These are phyloP conservation scores for Trametes hirsuta DNA, from an alignment of 1,284 basidiomycete species.

Conservation along the genomic window DNA sequence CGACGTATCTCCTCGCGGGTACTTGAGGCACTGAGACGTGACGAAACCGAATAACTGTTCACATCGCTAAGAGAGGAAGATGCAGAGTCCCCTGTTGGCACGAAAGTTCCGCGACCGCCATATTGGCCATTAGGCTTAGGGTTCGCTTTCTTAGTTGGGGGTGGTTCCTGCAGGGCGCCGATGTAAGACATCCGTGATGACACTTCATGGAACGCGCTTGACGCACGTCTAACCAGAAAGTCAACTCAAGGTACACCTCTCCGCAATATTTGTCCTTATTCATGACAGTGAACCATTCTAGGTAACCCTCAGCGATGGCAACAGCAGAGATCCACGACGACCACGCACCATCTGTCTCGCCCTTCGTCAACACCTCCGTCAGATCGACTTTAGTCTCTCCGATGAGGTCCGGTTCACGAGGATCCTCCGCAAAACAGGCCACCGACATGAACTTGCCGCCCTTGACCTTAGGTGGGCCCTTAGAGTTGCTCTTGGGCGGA, in stretches of 20 bases:
- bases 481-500: conserved; percentile 56
- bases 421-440: conserved; percentile 93
- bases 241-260: conserved; percentile 93
- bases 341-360: conserved; percentile 91
- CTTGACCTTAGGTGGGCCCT: conserved; percentile 62
- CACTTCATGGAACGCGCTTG: conserved; percentile 33
- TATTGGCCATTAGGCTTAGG: conserved; percentile 66
- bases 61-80: conserved; percentile 32
- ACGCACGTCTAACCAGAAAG: conserved; percentile 94
- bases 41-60: conserved; percentile 29
- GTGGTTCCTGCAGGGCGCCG: conserved; percentile 55
- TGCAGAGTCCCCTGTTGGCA: conserved; percentile 52
- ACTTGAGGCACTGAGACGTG: conserved; percentile 42
- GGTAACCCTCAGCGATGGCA: neutral
- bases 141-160: conserved; percentile 69
- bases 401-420: conserved; percentile 94
- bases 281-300: conserved; percentile 93
- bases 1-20: conserved; percentile 44
- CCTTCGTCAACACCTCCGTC: conserved; percentile 89
- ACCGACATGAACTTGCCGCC: conserved; percentile 82
- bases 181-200: neutral
- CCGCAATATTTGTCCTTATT: conserved; percentile 93
- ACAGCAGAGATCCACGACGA: neutral
- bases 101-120: conserved; percentile 76
- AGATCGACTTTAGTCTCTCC: conserved; percentile 90